Base-by-base conservation (phyloP, 2,329 filamentous ascomycete species). In the Colletotrichum lupini region DNA sequence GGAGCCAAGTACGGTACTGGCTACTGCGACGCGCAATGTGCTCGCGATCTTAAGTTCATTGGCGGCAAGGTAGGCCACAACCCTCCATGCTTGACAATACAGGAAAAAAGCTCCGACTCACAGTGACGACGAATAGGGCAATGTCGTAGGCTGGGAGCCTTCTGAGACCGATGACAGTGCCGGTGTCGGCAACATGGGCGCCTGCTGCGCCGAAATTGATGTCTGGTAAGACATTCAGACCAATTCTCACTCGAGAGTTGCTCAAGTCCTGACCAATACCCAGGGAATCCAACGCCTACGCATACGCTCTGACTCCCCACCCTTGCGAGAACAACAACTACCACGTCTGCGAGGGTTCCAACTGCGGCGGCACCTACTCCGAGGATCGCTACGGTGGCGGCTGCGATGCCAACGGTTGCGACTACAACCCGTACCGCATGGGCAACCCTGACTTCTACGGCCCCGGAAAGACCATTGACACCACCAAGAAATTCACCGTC, bases 321-420 rank as follows among this genome's bases (percentile, higher is more conserved):
- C 70, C 76, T 22, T 78, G 77, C 55, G 64, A 68, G 61, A 32
- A 73, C 49, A 75, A 73, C 68, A 70, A 69, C 37, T 73, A 74
- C 52, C 70, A 75, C 61, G 61, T 75, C 67, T 79, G 77, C 61
- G 35, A 74, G 24, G 74, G 58, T 22, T 37, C 42, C 69, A 66
- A 53, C 19, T 89, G 87, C 76, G 88, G 88, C 63, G 88, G 85
- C 60, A 83, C 85, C 22, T 87, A 85, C 77, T 84, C 81, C 6
- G 77, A 80, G 65, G 81, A 85, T 74, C 88, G 89, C 76, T 91
- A 91, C 79, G 82, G 79, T 16, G 90, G 90, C 72, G 81, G 87
- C 56, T 93, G 91, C 82, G 91, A 93, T 80, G 89, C 89, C 74
- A 89, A 91, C 77, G 91, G 91, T 30, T 93, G 91, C 77, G 91